Percentiles rank a stretch among this genome's conserved stretches.
Conservation (phyloP, 768 basidiomycete genomes). For the Rhodotorula taiwanensis region DNA sequence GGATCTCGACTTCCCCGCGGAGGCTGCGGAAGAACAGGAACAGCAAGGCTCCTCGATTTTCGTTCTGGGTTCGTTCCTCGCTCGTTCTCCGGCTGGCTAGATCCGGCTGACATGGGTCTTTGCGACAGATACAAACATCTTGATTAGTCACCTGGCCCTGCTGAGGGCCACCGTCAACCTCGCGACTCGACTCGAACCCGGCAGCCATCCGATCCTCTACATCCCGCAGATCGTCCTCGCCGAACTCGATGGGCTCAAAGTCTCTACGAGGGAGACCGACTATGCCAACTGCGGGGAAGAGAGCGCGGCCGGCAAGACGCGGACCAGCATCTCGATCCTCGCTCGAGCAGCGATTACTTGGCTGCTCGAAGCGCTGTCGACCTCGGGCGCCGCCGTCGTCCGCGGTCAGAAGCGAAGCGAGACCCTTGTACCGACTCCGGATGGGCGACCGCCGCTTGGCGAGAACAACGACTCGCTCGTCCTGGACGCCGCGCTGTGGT, state of each 20-base stretch:
- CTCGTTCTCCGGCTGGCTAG: not conserved
- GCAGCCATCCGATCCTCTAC: conserved; percentile 13
- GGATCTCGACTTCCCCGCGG: conserved; percentile 24
- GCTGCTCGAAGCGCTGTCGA: conserved; percentile 5
- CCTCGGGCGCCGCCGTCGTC: not conserved
- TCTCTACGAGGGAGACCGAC: conserved; percentile 5
- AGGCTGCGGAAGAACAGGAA: not conserved
- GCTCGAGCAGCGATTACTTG: conserved; percentile 22
- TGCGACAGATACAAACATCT: conserved; percentile 26
- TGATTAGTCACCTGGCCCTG: conserved; percentile 27
- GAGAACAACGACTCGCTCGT: conserved; percentile 31
- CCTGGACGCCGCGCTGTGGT: conserved; percentile 25
- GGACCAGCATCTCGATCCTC: conserved; percentile 20
- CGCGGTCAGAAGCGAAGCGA: conserved; percentile 24
- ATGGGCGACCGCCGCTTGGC: not conserved
- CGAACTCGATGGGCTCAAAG: conserved; percentile 35
- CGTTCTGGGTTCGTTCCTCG: conserved; percentile 11
- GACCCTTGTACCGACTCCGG: conserved; percentile 3
- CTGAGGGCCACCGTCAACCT: conserved; percentile 9
- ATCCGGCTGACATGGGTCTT: not conserved
- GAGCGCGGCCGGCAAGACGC: not conserved
- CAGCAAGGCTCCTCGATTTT: not conserved
- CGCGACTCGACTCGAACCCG: not conserved
- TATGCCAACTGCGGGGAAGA: too few species aligned
- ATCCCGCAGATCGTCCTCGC: conserved; percentile 31